Evolutionary conservation across 2,329 filamentous ascomycete genomes (phyloP), one percentile per base, ranked within the genome.

Genomic region (Microcyclospora pomicola): DNA sequence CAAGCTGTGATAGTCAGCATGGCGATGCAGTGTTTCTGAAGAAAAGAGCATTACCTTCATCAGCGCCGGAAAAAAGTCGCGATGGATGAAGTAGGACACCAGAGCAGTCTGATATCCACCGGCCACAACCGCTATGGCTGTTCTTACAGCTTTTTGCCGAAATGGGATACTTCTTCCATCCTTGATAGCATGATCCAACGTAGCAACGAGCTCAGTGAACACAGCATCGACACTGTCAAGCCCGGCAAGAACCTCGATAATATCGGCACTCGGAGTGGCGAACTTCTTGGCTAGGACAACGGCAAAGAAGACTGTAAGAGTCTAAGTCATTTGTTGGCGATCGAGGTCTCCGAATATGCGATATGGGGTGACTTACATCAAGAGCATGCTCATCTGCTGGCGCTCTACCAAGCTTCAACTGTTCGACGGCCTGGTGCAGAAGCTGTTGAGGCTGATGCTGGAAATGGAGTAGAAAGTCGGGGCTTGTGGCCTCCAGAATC

Each of bases 31-130:
- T 39, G 24, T 36, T 4, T 12, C 15, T 6, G 15, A 2, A 15
- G 28, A 4, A 6, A 12, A 40, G 13, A 28, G n/a, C 40, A 64
- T 39, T 59, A 91, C 85, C 75, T 92, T 95, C 76, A 95, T 94
- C 38, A 96, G 71, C 7, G 86, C 80, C 14, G 88, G 88, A 54
- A 98, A 98, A 28, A 96, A 69, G 57, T 98, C 91, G 48, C 85
- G 72, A 55, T 96, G 87, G 31, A 91, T 91, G 54, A 98, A 85
- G 61, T 96, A 98, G 1, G 87, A 92, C 38, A 95, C 72, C 15
- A 98, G 69, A 34, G 85, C 91, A 3, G 91, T 96, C 61, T 93
- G 86, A 59, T 95, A 96, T 40, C 87, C 87, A n/a, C 88, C 87
- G 9, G 87, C 84, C 6, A 85, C 82, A 39, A 94, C 77, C 11